Conservation (phyloP, 805 yeast species). For the Candida hungchunana region DNA sequence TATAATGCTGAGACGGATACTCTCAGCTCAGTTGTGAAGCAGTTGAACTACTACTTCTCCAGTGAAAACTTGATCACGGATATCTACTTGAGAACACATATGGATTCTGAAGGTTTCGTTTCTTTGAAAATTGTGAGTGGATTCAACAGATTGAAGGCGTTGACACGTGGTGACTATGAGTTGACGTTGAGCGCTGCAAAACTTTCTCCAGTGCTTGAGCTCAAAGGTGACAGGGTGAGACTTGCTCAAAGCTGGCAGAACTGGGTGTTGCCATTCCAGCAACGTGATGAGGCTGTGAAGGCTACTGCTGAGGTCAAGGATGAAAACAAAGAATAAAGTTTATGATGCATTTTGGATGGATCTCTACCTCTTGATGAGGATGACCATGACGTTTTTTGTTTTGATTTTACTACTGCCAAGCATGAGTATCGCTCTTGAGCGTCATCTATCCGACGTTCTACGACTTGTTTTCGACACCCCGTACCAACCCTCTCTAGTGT, state of each 20-base stretch:
- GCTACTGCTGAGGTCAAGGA: too few relatives aligned
- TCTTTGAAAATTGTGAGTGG: constrained; percentile 57
- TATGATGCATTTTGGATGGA: too few relatives aligned
- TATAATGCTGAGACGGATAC: constrained; percentile 17
- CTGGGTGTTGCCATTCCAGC: constrained; percentile 61
- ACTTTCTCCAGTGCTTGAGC: constrained; percentile 28
- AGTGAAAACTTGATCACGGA: constrained; percentile 84
- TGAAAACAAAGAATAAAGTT: too few relatives aligned
- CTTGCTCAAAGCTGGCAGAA: constrained; percentile 50
- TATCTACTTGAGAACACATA: constrained; percentile 70
- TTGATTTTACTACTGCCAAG: too few relatives aligned
- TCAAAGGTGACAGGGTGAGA: constrained; percentile 46
- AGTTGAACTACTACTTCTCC: constrained; percentile 87
- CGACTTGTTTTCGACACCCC: too few relatives aligned
- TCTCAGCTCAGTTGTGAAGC: constrained; percentile 37
- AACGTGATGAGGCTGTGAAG: constrained; percentile 42
- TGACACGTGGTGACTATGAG: constrained; percentile 51
- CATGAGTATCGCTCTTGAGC: too few relatives aligned
- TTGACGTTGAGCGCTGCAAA: constrained; percentile 24
- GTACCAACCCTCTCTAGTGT: too few relatives aligned
- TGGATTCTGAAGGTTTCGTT: constrained; percentile 74
- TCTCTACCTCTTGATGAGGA: too few relatives aligned
- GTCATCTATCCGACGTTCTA: too few relatives aligned
- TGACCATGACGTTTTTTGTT: too few relatives aligned
- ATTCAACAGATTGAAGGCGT: constrained; percentile 69